These are phyloP conservation scores for Cyclotella baltica DNA, from an alignment of 108 stramenopile species.

Conservation along the genomic window DNA sequence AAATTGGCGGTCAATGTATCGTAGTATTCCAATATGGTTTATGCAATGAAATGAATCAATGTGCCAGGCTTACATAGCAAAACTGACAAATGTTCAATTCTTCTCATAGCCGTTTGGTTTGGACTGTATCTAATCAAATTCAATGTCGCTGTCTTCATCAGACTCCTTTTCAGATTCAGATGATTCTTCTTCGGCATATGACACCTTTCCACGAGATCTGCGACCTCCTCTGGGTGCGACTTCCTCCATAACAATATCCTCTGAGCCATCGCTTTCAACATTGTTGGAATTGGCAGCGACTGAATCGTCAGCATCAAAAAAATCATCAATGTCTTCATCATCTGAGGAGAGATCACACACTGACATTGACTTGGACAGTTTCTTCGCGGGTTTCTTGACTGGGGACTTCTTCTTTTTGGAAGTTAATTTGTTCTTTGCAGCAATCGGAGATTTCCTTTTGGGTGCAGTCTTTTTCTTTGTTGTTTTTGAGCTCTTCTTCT, in stretches of 20 bases:
- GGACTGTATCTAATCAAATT: background rate
- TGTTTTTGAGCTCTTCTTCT: background rate
- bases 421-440: background rate
- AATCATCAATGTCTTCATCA: background rate
- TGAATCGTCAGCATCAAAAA: background rate
- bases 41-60: background rate
- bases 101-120: too few species aligned
- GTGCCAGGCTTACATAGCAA: background rate
- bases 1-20: too few species aligned
- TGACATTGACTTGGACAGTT: conserved; percentile 8
- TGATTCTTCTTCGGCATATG: background rate
- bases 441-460: background rate
- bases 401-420: background rate
- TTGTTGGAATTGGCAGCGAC: background rate
- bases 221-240: background rate
- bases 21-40: too few species aligned
- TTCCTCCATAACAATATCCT: background rate
- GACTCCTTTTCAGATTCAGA: background rate
- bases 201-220: background rate
- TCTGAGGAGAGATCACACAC: conserved; percentile 13
- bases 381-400: background rate
- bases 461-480: background rate
- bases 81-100: too few species aligned
- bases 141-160: conserved; percentile 5
- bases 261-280: background rate